Base-by-base conservation (phyloP, 768 basidiomycete genomes). In the Mycena albidolilacea region DNA sequence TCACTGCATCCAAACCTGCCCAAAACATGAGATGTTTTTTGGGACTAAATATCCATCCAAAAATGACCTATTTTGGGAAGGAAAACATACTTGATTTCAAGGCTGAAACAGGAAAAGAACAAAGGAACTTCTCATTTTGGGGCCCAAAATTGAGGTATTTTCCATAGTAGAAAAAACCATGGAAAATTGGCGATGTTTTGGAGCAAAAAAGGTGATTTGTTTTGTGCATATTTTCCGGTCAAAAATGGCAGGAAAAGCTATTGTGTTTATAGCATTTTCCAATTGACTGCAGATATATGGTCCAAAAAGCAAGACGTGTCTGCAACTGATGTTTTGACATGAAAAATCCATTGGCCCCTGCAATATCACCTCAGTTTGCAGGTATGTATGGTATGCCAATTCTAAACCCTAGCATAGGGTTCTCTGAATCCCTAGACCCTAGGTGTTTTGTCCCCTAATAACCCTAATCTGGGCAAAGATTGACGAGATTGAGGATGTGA, bases 391-490 rank as follows among this genome's bases (percentile, higher is more conserved):
- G 23, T 23, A 2, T 23, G 23, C 23, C 23, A 23, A 23, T 2
- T 23, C 23, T 23, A 23, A 23, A 23, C 23, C 23, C 23, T 23
- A 2, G 23, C 23, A 23, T 23, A 23, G 23, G 23, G 23, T 23
- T 23, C 23, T 23, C 23, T 23, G 23, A 23, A 23, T 23, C 23
- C 23, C 23, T 23, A 23, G 23, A 23, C 23, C 23, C 23, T 23
- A 23, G 23, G 23, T 23, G 23, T 23, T 23, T 23, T 23, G 23
- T 23, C 23, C 23, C 23, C 23, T 23, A 23, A 23, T 23, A 2
- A 23, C 23, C 23, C 74, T 76, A 83, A 71, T 81, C 76, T 11
- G 81, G 81, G 3, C 67, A 48, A n/a, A 74, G 72, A 0, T 64
- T 57, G 38, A 79, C 64, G n/a, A 80, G 69, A 12, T 59, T 21